Conservation (phyloP, 1,139 yeast species). For the Saccharomycopsis phalli region DNA sequence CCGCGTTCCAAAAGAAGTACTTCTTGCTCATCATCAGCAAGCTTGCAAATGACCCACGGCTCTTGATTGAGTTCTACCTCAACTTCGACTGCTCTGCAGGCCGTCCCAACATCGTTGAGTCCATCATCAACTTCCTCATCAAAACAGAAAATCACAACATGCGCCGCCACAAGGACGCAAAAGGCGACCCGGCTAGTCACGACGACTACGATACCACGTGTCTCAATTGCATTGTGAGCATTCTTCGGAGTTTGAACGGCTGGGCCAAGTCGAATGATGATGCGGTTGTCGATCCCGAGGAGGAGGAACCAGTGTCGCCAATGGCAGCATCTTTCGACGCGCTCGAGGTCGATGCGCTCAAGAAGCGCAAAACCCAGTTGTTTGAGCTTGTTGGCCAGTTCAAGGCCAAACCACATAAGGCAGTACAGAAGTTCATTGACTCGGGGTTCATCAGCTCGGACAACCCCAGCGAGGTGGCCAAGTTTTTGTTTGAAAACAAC, state of each 20-base stretch:
- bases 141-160: constrained; percentile 35
- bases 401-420: constrained; percentile 78
- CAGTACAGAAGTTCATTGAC: constrained; percentile 52
- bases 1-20: constrained; percentile 86
- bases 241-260: constrained; percentile 67
- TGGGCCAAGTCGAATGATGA: constrained; percentile 48
- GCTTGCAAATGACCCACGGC: constrained; percentile 80
- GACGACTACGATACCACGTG: constrained; percentile 74
- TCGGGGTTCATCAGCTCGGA: constrained; percentile 55
- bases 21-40: constrained; percentile 71
- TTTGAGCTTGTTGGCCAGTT: constrained; percentile 73
- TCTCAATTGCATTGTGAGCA: constrained; percentile 71
- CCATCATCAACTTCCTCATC: constrained; percentile 64
- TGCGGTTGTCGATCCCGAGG: constrained; percentile 3
- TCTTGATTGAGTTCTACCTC: constrained; percentile 83
- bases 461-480: constrained; percentile 62
- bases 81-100: constrained; percentile 90
- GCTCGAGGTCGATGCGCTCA: constrained; percentile 74
- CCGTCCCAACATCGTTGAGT: constrained; percentile 81
- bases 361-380: constrained; percentile 74
- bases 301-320: constrained; percentile 19
- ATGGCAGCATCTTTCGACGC: constrained; percentile 41
- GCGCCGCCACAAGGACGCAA: constrained; percentile 51
- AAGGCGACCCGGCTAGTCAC: constrained; percentile 52
- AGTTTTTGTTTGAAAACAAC: constrained; percentile 64